Evolutionary conservation across 352 stramenopile genomes (phyloP).

Genomic region (Phytophthora cajani): DNA sequence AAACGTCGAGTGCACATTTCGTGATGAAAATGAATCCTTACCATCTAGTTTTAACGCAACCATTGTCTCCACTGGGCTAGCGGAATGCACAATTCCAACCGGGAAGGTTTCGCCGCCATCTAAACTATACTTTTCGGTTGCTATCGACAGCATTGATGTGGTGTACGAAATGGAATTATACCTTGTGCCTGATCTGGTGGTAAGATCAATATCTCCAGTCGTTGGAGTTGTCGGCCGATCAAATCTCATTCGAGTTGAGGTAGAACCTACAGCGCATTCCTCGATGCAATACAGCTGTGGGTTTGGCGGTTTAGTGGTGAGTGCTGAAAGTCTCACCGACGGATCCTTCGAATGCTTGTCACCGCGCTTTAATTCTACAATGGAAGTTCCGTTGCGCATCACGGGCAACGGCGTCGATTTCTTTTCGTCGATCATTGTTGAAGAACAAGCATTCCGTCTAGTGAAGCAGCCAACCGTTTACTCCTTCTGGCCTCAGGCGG

Average conservation of each 20-base stretch:
- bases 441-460: slow-evolving; percentile 32
- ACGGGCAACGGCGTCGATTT: slow-evolving; percentile 57
- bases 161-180: slow-evolving; percentile 30
- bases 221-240: slow-evolving; percentile 27
- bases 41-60: slow-evolving; percentile 2
- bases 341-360: slow-evolving; percentile 34
- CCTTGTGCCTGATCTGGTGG: slow-evolving; percentile 10
- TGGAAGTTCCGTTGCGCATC: slow-evolving; percentile 29
- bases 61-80: slow-evolving; percentile 13
- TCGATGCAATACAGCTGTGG: slow-evolving; percentile 31
- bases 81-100: slow-evolving; percentile 29
- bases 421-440: slow-evolving; percentile 22
- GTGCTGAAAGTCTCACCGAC: neutral
- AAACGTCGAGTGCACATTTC: slow-evolving; percentile 38
- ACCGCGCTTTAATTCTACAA: slow-evolving; percentile 13
- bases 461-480: slow-evolving; percentile 27
- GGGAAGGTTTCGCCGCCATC: neutral
- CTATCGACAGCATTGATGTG: slow-evolving; percentile 28
- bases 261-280: slow-evolving; percentile 6
- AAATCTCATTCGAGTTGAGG: slow-evolving; percentile 28
- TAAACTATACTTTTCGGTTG: slow-evolving; percentile 30
- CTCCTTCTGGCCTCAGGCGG: slow-evolving; percentile 38
- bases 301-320: slow-evolving; percentile 29
- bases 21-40: neutral
- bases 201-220: slow-evolving; percentile 36